These are phyloP conservation scores for Melianthus villosus DNA, from an alignment of 441 rosid genomes.

Conservation along the genomic window DNA sequence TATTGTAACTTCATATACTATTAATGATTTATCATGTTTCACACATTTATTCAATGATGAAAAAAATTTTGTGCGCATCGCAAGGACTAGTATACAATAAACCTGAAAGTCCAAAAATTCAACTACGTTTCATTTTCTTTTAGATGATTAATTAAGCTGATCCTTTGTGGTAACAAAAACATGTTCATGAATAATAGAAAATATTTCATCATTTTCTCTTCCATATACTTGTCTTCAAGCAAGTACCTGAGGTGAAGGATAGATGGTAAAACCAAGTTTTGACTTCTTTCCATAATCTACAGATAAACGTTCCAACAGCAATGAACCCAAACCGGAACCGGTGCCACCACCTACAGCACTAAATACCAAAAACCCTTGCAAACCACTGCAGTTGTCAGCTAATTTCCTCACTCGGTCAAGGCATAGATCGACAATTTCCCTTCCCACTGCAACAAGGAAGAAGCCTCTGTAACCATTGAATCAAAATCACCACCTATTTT, in stretches of 20 bases:
- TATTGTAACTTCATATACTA: too few species aligned
- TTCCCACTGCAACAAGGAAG: slow-evolving; percentile 36
- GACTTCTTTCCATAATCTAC: slow-evolving; percentile 76
- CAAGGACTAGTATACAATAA: too few species aligned
- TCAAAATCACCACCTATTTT: background rate
- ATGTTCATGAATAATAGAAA: too few species aligned
- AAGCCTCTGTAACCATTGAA: background rate
- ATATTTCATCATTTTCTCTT: background rate
- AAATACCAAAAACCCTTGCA: slow-evolving; percentile 68
- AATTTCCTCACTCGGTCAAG: slow-evolving; percentile 59
- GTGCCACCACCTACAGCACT: slow-evolving; percentile 72
- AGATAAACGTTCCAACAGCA: slow-evolving; percentile 57
- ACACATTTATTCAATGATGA: too few species aligned
- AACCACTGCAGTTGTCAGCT: slow-evolving; percentile 68
- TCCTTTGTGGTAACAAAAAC: too few species aligned
- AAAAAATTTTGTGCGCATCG: too few species aligned
- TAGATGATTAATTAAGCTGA: too few species aligned
- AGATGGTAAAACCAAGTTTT: slow-evolving; percentile 63
- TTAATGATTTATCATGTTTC: too few species aligned
- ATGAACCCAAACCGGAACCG: slow-evolving; percentile 66
- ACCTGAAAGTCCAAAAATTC: too few species aligned
- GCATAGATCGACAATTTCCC: slow-evolving; percentile 64
- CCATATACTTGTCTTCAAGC: background rate
- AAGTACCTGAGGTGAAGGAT: slow-evolving; percentile 63
- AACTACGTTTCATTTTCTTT: too few species aligned